phyloP scores from a whole-genome alignment of 345 rosid species.

The Punica granatum region DNA sequence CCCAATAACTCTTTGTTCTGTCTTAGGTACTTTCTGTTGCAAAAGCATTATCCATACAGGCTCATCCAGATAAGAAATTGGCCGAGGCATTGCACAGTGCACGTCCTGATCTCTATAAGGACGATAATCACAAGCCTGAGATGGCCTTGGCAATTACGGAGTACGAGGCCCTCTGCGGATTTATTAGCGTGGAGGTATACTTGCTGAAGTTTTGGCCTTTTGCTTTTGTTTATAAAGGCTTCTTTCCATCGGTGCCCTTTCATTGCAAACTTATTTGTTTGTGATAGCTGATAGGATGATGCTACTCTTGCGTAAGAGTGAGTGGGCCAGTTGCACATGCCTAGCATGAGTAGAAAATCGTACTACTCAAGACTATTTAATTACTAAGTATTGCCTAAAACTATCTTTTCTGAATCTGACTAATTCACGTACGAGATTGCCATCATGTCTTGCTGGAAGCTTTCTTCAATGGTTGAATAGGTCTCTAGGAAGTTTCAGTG shows the following conservation, averaged over 20 bases:
- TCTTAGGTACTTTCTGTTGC: slow-evolving; percentile 82
- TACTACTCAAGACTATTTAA: not conserved
- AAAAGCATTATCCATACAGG: slow-evolving; percentile 91
- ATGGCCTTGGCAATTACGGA: slow-evolving; percentile 97
- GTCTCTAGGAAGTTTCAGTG: not conserved
- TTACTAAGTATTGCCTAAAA: not conserved
- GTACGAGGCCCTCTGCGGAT: slow-evolving; percentile 91
- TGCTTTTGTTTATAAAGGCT: not conserved
- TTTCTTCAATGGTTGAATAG: not conserved
- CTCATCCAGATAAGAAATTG: slow-evolving; percentile 84
- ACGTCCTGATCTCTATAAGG: slow-evolving; percentile 73
- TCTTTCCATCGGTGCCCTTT: not conserved
- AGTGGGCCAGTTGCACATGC: not conserved
- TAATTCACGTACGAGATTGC: not conserved
- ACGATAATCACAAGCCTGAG: slow-evolving; percentile 93
- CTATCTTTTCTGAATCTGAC: not conserved
- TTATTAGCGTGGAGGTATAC: slow-evolving; percentile 17
- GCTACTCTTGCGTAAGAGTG: not conserved
- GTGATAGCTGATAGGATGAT: not conserved
- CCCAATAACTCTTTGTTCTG: slow-evolving; percentile 9
- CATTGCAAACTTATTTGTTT: not conserved
- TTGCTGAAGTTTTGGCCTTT: not conserved
- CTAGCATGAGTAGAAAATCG: not conserved
- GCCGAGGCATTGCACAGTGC: slow-evolving; percentile 67
- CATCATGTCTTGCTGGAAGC: not conserved